A percentile compares a stretch with the other conserved stretches of the same genome.
These are phyloP conservation scores for Ophiocordyceps polyrhachis-furcata DNA, from an alignment of 2,329 filamentous ascomycete genomes.

Conservation along the genomic window DNA sequence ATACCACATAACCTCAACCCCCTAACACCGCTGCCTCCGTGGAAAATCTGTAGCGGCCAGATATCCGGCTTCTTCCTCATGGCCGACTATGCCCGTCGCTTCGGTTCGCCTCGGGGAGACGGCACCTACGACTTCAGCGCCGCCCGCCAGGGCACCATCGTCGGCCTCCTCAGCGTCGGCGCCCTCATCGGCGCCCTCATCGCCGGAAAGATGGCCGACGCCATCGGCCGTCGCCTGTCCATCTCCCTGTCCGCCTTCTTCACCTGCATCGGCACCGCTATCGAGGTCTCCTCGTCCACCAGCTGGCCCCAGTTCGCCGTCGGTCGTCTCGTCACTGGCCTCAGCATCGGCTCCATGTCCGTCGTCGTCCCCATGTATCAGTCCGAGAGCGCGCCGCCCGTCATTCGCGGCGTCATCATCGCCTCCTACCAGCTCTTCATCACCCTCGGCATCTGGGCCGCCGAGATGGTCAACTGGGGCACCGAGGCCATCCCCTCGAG, in stretches of 20 bases:
- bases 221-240: conserved; percentile 39
- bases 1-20: too few species aligned
- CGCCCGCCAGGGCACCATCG: conserved; percentile 40
- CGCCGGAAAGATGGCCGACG: conserved; percentile 42
- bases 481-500: conserved; percentile 28
- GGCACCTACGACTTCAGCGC: conserved; percentile 32
- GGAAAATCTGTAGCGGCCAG: conserved; percentile 25
- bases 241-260: conserved; percentile 45
- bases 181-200: conserved; percentile 37
- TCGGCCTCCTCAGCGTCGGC: conserved; percentile 42
- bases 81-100: conserved; percentile 34
- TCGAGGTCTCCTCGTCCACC: conserved; percentile 37
- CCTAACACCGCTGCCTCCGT: too few species aligned
- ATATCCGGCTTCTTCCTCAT: conserved; percentile 44
- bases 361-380: conserved; percentile 52
- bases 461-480: conserved; percentile 41
- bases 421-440: conserved; percentile 51
- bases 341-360: conserved; percentile 45
- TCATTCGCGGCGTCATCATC: conserved; percentile 44
- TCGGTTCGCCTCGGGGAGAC: conserved; percentile 23
- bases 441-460: conserved; percentile 45
- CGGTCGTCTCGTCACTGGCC: conserved; percentile 45
- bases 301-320: conserved; percentile 47
- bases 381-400: conserved; percentile 43
- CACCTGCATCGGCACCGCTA: conserved; percentile 43